A percentile compares a stretch with the other conserved stretches of the same genome.
phyloP scores from a whole-genome alignment of 2,329 filamentous ascomycete genomes.

The Verticillium tricorpus region DNA sequence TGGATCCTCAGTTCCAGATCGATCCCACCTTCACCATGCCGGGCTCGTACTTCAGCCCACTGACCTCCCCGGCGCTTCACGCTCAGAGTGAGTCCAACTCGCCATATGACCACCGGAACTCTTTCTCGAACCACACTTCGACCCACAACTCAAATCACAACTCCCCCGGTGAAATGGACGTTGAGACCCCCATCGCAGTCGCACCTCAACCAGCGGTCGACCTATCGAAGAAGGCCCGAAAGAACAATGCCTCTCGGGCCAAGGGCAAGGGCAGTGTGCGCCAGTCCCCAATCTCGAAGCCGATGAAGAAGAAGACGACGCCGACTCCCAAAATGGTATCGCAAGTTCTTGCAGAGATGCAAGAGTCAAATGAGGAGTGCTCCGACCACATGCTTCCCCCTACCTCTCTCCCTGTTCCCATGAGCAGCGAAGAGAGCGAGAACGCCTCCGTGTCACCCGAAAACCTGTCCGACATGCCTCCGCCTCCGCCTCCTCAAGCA shows the following conservation, averaged over 20 bases:
- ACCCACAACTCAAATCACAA: slow-evolving; percentile 34
- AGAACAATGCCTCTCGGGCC: slow-evolving; percentile 47
- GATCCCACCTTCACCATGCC: slow-evolving; percentile 58
- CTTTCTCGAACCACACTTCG: slow-evolving; percentile 35
- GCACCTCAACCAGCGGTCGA: slow-evolving; percentile 38
- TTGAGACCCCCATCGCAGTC: slow-evolving; percentile 34
- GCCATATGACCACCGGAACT: slow-evolving; percentile 39
- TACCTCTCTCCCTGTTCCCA: slow-evolving; percentile 9
- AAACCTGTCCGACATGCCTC: slow-evolving; percentile 61
- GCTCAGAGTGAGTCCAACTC: slow-evolving; percentile 57
- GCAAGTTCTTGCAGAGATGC: slow-evolving; percentile 50
- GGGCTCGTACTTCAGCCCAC: slow-evolving; percentile 74
- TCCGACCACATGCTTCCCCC: slow-evolving; percentile 14
- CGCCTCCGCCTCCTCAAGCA: slow-evolving; percentile 62
- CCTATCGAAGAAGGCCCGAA: slow-evolving; percentile 46
- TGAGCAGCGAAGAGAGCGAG: slow-evolving; percentile 51
- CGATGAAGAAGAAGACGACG: slow-evolving; percentile 49
- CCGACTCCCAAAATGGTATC: slow-evolving; percentile 53
- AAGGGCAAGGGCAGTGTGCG: slow-evolving; percentile 51
- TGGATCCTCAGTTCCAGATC: slow-evolving; percentile 65
- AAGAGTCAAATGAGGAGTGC: slow-evolving; percentile 36
- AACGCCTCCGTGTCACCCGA: slow-evolving; percentile 63
- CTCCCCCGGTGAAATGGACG: slow-evolving; percentile 55
- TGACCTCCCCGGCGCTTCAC: slow-evolving; percentile 76
- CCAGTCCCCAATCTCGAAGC: slow-evolving; percentile 70